phyloP scores from a whole-genome alignment of 2,329 filamentous ascomycete species.

The Xylariaceae sp. region DNA sequence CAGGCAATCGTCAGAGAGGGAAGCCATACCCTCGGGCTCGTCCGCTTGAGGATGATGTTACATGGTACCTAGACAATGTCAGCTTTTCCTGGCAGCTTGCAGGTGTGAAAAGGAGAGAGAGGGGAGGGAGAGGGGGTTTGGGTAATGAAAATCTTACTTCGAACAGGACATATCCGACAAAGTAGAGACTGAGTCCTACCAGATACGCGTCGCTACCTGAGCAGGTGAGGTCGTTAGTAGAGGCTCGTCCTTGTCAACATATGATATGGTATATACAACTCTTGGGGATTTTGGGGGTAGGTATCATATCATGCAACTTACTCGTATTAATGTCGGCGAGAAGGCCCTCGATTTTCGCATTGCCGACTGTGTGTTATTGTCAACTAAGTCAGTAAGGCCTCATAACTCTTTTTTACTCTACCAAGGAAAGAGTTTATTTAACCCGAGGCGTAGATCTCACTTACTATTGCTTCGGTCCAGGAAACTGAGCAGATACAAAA shows the following conservation, averaged over 20 bases:
- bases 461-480: slow-evolving; percentile 52
- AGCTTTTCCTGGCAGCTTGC: too few relatives aligned
- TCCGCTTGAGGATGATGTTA: slow-evolving; percentile 57
- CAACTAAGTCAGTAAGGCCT: too few relatives aligned
- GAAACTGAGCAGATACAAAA: slow-evolving; percentile 53
- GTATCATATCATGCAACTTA: slow-evolving; percentile 23
- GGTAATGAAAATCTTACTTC: too few relatives aligned
- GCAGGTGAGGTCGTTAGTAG: background rate
- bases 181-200: slow-evolving; percentile 61
- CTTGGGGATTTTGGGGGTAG: background rate
- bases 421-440: too few relatives aligned
- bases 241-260: too few relatives aligned
- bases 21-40: slow-evolving; percentile 52
- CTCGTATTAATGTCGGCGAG: slow-evolving; percentile 48
- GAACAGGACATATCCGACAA: slow-evolving; percentile 55
- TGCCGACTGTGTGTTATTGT: slow-evolving; percentile 55
- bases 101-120: background rate
- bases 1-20: slow-evolving; percentile 52
- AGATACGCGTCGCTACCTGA: slow-evolving; percentile 57
- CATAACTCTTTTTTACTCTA: too few relatives aligned
- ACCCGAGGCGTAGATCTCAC: background rate
- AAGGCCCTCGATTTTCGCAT: slow-evolving; percentile 53
- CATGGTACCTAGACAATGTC: slow-evolving; percentile 44
- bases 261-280: too few relatives aligned
- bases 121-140: background rate